A percentile compares a stretch with the other conserved stretches of the same genome.
phyloP scores from a whole-genome alignment of 306 rosid genomes.

The Acacia melanoxylon region DNA sequence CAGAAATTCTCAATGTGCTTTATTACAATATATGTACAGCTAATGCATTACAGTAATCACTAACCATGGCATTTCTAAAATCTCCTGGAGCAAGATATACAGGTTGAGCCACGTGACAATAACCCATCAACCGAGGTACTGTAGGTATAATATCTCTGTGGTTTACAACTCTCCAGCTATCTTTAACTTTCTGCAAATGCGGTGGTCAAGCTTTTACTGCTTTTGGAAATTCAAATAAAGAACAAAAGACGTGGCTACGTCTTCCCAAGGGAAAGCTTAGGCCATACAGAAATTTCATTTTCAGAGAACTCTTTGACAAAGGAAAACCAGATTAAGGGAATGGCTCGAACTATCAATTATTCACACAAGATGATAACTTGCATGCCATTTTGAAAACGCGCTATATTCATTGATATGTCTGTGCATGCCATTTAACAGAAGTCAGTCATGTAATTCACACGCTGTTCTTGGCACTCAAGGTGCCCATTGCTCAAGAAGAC shows the following conservation, averaged over 20 bases:
- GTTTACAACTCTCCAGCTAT: constrained; percentile 98
- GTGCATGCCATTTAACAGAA: neutral
- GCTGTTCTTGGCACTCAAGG: constrained; percentile 2
- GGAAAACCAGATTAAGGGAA: neutral
- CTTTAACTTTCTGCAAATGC: constrained; percentile 82
- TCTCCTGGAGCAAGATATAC: constrained; percentile 82
- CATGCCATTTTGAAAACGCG: neutral
- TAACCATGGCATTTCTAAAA: constrained; percentile 62
- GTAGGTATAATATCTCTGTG: constrained; percentile 99
- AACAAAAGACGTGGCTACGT: neutral
- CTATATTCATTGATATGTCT: neutral
- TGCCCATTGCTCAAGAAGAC: constrained; percentile 2
- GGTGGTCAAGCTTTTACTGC: constrained; percentile 17
- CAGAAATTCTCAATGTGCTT: constrained; percentile 5
- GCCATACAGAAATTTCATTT: neutral
- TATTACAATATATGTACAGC: neutral
- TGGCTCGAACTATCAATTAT: neutral
- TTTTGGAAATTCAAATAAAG: constrained; percentile 33
- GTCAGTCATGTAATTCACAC: neutral
- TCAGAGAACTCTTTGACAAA: neutral
- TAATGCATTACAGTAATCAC: constrained; percentile 35
- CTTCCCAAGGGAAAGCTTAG: neutral
- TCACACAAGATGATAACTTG: neutral
- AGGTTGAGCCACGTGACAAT: constrained; percentile 95
- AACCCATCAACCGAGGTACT: constrained; percentile 94